Evolutionary conservation across 352 stramenopile genomes (phyloP).

Genomic region (Globisporangium canariense): DNA sequence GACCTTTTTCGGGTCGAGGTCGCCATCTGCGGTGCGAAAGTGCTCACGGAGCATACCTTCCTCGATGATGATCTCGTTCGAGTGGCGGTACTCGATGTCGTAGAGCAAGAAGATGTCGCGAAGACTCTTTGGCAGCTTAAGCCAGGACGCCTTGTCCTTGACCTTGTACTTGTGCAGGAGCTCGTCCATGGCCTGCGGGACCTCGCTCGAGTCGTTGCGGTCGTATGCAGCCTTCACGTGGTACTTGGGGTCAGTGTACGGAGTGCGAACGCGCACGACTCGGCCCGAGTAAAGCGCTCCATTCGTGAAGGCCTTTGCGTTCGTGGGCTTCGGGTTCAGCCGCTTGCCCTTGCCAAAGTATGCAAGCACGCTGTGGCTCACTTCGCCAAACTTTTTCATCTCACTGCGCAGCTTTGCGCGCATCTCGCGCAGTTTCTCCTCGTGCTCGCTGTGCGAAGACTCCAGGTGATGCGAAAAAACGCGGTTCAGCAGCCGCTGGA

Average conservation of each 20-base stretch:
- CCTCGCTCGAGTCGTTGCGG: conserved; percentile 25
- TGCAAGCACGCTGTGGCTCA: conserved; percentile 48
- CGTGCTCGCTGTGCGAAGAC: conserved; percentile 34
- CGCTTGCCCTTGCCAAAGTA: conserved; percentile 55
- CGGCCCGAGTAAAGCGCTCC: conserved; percentile 47
- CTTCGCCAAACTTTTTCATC: conserved; percentile 48
- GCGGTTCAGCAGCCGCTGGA: conserved; percentile 61
- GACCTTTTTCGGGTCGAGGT: conserved; percentile 57
- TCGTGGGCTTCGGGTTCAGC: conserved; percentile 43
- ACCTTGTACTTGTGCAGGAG: conserved; percentile 55
- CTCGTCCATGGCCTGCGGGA: conserved; percentile 26
- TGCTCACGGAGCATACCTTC: conserved; percentile 59
- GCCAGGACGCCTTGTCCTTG: conserved; percentile 47
- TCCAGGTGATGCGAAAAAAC: conserved; percentile 50
- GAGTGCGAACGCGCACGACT: conserved; percentile 53
- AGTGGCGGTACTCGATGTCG: conserved; percentile 62
- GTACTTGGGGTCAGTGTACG: conserved; percentile 51
- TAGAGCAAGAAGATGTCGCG: conserved; percentile 72
- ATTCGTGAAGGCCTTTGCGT: conserved; percentile 38
- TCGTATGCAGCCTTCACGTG: conserved; percentile 39
- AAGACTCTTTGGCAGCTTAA: conserved; percentile 34
- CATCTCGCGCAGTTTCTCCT: conserved; percentile 35
- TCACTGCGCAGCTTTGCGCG: conserved; percentile 46
- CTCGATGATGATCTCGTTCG: conserved; percentile 57
- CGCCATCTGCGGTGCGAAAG: conserved; percentile 47